These are phyloP conservation scores for Stachybotrys elegans DNA, from an alignment of 2,329 filamentous ascomycete genomes.

Conservation along the genomic window DNA sequence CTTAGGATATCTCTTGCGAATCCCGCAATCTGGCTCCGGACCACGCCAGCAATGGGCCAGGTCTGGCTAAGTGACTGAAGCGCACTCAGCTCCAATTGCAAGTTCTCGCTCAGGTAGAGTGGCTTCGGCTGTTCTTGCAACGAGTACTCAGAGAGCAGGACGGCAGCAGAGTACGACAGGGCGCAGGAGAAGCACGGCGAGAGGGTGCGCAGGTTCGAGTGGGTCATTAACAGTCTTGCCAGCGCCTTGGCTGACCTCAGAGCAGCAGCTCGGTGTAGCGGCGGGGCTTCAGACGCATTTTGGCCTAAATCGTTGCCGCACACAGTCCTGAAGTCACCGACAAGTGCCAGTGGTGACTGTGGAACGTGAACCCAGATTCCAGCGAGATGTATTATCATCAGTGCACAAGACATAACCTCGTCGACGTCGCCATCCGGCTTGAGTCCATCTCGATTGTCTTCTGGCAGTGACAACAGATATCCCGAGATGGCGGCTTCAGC, in stretches of 20 bases:
- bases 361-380: conserved; percentile 6
- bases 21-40: conserved; percentile 5
- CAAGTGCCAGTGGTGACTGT: conserved; percentile 2
- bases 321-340: conserved; percentile 6
- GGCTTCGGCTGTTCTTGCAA: conserved; percentile 1
- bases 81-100: conserved; percentile 6
- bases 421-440: conserved; percentile 3
- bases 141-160: conserved; percentile 6
- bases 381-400: conserved; percentile 8
- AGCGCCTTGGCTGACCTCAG: conserved; percentile 6
- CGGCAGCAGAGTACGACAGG: conserved; percentile 4
- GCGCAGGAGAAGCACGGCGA: conserved; percentile 8
- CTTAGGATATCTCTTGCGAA: conserved; percentile 3
- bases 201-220: conserved; percentile 2
- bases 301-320: conserved; percentile 4
- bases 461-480: conserved; percentile 4
- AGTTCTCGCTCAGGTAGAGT: conserved; percentile 4
- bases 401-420: conserved; percentile 8
- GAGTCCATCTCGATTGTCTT: conserved; percentile 5
- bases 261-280: conserved; percentile 4
- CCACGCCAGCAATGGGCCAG: conserved; percentile 6
- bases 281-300: conserved; percentile 2
- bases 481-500: conserved; percentile 6
- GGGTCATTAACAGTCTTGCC: conserved; percentile 4
- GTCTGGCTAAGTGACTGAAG: conserved; percentile 4